Evolutionary conservation across 176 grass and related monocot species (phyloP).

Genomic region (Thalia dealbata): DNA sequence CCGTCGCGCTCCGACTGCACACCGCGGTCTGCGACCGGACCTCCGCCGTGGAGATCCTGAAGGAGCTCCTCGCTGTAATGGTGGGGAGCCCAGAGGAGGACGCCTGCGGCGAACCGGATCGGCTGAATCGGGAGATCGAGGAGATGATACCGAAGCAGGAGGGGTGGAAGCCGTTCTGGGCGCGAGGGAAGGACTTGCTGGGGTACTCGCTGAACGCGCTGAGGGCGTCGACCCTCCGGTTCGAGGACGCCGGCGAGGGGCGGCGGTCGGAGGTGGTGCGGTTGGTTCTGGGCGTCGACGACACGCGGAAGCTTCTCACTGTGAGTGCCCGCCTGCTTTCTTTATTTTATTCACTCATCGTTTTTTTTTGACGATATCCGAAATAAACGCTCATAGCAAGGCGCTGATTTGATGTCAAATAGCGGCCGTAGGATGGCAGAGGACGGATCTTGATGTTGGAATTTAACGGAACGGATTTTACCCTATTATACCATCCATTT

Average conservation of each 20-base stretch:
- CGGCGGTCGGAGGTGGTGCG: constrained; percentile 47
- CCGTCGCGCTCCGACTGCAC: constrained; percentile 65
- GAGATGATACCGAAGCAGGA: constrained; percentile 59
- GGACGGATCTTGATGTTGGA: too few species aligned
- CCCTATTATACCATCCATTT: too few species aligned
- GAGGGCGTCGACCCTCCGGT: constrained; percentile 53
- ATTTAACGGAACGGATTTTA: too few species aligned
- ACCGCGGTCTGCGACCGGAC: constrained; percentile 59
- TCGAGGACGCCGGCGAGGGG: constrained; percentile 33
- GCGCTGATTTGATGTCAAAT: too few species aligned
- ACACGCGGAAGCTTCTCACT: constrained; percentile 51
- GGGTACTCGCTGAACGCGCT: constrained; percentile 92
- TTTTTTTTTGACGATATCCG: too few species aligned
- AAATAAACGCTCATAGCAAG: too few species aligned
- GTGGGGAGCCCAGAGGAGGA: constrained; percentile 23
- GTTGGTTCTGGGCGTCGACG: constrained; percentile 36
- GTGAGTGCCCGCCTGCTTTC: constrained; percentile 24
- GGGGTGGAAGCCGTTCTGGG: constrained; percentile 83
- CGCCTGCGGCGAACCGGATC: background rate
- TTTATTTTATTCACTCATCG: too few species aligned
- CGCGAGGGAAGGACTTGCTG: constrained; percentile 60
- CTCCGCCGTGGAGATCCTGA: constrained; percentile 35
- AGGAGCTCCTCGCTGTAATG: constrained; percentile 46
- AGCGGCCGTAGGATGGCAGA: too few species aligned
- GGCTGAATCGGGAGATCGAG: constrained; percentile 30